phyloP scores from a whole-genome alignment of 164 flowering plant genomes.

The Echeveria elegans region DNA sequence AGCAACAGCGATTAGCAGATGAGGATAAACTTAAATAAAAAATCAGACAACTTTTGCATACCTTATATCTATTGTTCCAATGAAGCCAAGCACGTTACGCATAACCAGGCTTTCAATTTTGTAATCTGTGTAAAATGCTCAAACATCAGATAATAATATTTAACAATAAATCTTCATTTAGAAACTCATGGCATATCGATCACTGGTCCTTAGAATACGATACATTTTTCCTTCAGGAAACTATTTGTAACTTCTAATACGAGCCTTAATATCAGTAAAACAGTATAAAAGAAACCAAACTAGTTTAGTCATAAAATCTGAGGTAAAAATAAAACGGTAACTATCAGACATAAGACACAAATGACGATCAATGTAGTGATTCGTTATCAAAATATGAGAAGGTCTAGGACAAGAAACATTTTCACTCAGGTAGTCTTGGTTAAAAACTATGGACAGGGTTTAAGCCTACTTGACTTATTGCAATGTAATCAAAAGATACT shows the following conservation, averaged over 20 bases:
- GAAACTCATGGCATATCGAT: not conserved
- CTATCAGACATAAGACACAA: no score
- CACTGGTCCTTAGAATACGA: not conserved
- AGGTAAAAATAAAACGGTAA: no score
- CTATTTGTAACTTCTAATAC: not conserved
- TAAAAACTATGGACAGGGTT: not conserved
- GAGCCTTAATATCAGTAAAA: not conserved
- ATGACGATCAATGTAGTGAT: not conserved
- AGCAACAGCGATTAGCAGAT: constrained; percentile 14
- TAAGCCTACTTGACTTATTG: no score
- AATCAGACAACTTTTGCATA: constrained; percentile 22
- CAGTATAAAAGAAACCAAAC: not conserved
- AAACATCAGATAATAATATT: constrained; percentile 4
- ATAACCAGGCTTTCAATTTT: constrained; percentile 49
- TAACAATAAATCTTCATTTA: not conserved
- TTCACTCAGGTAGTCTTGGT: not conserved
- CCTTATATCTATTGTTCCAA: constrained; percentile 73
- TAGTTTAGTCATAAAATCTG: not conserved
- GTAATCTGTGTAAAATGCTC: constrained; percentile 38
- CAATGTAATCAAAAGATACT: not conserved
- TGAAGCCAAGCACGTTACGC: constrained; percentile 58
- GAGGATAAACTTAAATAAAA: not conserved
- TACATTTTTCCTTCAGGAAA: not conserved
- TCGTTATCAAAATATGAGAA: not conserved
- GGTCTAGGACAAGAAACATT: not conserved